Evolutionary conservation across 495 filamentous ascomycete species (phyloP).

Genomic region (Hypomontagnella submonticulosa): DNA sequence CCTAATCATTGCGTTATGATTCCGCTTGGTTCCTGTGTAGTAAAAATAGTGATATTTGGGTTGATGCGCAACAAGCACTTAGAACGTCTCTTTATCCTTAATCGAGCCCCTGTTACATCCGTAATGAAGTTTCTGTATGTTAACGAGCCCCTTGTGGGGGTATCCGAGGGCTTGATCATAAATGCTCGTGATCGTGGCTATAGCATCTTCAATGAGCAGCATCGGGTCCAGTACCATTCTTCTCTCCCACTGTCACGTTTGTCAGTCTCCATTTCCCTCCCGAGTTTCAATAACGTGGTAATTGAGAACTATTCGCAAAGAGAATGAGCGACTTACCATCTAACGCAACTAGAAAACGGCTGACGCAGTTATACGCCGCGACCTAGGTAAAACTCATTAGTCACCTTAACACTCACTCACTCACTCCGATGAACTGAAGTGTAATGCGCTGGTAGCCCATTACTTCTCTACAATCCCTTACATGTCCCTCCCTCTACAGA

Average conservation of each 20-base stretch:
- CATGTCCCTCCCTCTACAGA: too few species aligned
- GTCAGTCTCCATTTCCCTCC: background rate
- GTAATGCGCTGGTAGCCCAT: background rate
- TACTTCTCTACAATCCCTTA: too few species aligned
- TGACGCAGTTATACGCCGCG: constrained; percentile 89
- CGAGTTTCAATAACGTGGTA: background rate
- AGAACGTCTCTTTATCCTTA: too few species aligned
- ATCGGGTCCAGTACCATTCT: constrained; percentile 57
- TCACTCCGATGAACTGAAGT: too few species aligned
- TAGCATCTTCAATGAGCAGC: constrained; percentile 22
- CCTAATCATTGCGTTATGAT: constrained; percentile 12
- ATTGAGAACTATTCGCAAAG: background rate
- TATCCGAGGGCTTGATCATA: too few species aligned
- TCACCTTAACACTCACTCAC: background rate
- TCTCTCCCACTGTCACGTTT: constrained; percentile 58
- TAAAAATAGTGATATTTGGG: too few species aligned
- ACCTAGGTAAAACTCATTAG: constrained; percentile 46
- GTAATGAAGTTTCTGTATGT: background rate
- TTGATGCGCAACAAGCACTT: too few species aligned
- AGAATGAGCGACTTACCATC: constrained; percentile 67
- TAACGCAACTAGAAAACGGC: constrained; percentile 83
- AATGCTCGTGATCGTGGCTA: background rate
- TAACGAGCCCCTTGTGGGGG: too few species aligned
- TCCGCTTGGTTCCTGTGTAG: background rate
- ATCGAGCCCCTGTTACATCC: background rate